phyloP scores from a whole-genome alignment of 2,329 filamentous ascomycete species.

The Clathrospora elynae region DNA sequence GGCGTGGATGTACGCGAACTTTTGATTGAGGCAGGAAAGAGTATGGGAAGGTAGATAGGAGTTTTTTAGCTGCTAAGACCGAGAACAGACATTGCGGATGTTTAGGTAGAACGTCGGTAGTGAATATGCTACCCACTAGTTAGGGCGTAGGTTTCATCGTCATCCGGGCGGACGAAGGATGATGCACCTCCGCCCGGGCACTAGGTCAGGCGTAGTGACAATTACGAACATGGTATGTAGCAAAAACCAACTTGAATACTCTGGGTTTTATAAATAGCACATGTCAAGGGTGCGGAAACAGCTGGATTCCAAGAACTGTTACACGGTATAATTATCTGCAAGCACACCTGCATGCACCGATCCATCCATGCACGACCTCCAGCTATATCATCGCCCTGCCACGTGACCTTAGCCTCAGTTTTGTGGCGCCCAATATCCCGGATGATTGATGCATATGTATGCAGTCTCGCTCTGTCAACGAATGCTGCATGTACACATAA shows the following conservation, averaged over 20 bases:
- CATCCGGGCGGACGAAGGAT: slow-evolving; percentile 21
- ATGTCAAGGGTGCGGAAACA: no score
- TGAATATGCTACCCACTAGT: no score
- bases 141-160: slow-evolving; percentile 34
- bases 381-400: background rate
- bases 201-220: slow-evolving; percentile 13
- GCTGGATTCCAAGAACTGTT: no score
- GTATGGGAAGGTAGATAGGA: slow-evolving; percentile 2
- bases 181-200: slow-evolving; percentile 18
- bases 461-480: background rate
- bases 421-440: slow-evolving; percentile 6
- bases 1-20: slow-evolving; percentile 18
- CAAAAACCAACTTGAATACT: no score
- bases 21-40: background rate
- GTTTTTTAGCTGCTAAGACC: slow-evolving; percentile 8
- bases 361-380: background rate
- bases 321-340: no score
- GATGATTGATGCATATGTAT: slow-evolving; percentile 3
- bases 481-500: slow-evolving; percentile 4
- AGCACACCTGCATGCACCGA: no score
- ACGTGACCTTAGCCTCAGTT: slow-evolving; percentile 16
- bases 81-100: slow-evolving; percentile 16
- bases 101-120: slow-evolving; percentile 3
- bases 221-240: background rate
- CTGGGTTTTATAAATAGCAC: no score